Evolutionary conservation across 768 basidiomycete species (phyloP).

Genomic region (Xanthoconium purpureum): DNA sequence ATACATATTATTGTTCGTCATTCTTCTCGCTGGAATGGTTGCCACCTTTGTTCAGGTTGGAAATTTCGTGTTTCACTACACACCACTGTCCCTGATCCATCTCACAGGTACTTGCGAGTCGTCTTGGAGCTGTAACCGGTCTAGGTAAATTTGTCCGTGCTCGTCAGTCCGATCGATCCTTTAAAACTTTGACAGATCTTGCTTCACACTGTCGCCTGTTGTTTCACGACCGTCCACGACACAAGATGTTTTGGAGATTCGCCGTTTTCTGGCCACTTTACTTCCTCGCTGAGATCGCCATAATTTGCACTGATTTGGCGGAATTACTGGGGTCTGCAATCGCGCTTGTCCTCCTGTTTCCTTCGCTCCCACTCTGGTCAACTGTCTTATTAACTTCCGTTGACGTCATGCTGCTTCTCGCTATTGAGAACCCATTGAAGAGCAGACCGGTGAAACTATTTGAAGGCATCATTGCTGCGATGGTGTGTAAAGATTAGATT

Average conservation of each 20-base stretch:
- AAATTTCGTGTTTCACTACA: neutral
- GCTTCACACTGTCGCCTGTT: constrained; percentile 62
- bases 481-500: constrained; percentile 42
- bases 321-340: constrained; percentile 83
- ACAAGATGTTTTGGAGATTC: constrained; percentile 57
- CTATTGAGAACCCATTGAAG: constrained; percentile 65
- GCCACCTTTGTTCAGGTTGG: constrained; percentile 77
- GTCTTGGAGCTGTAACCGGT: constrained; percentile 81
- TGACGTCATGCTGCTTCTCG: constrained; percentile 70
- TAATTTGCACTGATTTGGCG: constrained; percentile 76
- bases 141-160: constrained; percentile 47
- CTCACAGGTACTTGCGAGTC: constrained; percentile 65
- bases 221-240: constrained; percentile 60
- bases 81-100: constrained; percentile 1
- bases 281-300: constrained; percentile 61
- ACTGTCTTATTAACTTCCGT: constrained; percentile 64
- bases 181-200: constrained; percentile 42
- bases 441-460: constrained; percentile 66
- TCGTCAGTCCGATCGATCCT: neutral
- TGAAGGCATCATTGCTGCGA: constrained; percentile 56
- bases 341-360: constrained; percentile 73
- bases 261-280: constrained; percentile 65
- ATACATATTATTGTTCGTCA: constrained; percentile 81
- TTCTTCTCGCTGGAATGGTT: constrained; percentile 78
- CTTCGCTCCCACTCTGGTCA: constrained; percentile 63